Evolutionary conservation across 257 asterid species (phyloP).

Genomic region (Paulownia fortunei): DNA sequence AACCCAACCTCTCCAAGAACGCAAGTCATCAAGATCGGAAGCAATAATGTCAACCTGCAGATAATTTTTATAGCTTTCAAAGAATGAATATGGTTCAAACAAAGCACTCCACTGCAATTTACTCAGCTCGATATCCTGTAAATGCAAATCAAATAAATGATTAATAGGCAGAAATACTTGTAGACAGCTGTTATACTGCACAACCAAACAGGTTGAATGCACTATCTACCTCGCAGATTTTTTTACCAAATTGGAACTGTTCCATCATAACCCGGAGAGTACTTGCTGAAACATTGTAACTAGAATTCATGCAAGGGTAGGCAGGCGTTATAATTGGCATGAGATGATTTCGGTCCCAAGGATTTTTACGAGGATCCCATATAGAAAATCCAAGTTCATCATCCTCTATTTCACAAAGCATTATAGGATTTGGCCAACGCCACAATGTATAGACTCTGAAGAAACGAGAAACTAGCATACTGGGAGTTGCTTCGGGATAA

Average conservation of each 20-base stretch:
- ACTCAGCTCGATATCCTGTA: slow-evolving; percentile 92
- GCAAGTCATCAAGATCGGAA: slow-evolving; percentile 83
- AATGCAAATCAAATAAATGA: slow-evolving; percentile 28
- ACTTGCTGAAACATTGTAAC: slow-evolving; percentile 94
- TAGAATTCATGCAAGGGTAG: slow-evolving; percentile 99
- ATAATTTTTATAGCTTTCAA: slow-evolving; percentile 87
- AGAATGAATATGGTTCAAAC: slow-evolving; percentile 87
- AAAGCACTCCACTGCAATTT: slow-evolving; percentile 72
- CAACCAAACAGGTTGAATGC: slow-evolving; percentile 27
- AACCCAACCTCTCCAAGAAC: slow-evolving; percentile 99
- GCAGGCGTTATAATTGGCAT: slow-evolving; percentile 99
- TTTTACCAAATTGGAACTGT: slow-evolving; percentile 79
- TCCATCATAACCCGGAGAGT: slow-evolving; percentile 92
- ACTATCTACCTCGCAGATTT: slow-evolving; percentile 73
- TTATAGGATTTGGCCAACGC: slow-evolving; percentile 99
- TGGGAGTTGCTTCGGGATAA: slow-evolving; percentile 91
- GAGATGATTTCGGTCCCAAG: slow-evolving; percentile 82
- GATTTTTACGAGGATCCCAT: slow-evolving; percentile 96
- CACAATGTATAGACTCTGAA: slow-evolving; percentile 87
- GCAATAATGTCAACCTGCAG: slow-evolving; percentile 90
- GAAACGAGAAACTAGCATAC: slow-evolving; percentile 94
- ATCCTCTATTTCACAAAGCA: slow-evolving; percentile 91
- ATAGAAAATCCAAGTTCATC: slow-evolving; percentile 83
- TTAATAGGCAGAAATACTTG: slow-evolving; percentile 17
- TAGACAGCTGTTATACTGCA: slow-evolving; percentile 3